A percentile compares a stretch with the other conserved stretches of the same genome.
These are phyloP conservation scores for Kazachstania sp. DNA, from an alignment of 1,139 yeast species.

Conservation along the genomic window DNA sequence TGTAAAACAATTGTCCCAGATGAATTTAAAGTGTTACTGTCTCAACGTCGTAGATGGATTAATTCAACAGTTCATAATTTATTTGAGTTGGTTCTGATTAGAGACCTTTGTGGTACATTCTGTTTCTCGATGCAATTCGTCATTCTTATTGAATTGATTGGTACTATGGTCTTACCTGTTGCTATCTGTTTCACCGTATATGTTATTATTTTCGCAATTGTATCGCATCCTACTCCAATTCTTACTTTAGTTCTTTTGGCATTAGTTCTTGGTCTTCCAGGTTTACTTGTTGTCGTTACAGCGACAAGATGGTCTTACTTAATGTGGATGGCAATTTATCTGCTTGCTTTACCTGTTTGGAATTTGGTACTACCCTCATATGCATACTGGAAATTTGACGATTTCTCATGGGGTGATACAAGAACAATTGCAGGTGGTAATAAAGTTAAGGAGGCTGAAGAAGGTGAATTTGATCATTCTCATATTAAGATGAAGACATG, in stretches of 20 bases:
- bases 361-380: conserved; percentile 83
- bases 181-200: conserved; percentile 82
- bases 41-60: conserved; percentile 98
- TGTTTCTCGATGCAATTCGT: conserved; percentile 97
- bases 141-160: conserved; percentile 76
- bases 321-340: conserved; percentile 73
- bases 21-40: conserved; percentile 65
- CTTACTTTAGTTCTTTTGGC: conserved; percentile 73
- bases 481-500: conserved; percentile 85
- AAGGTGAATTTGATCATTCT: conserved; percentile 82
- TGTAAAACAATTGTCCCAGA: conserved; percentile 95
- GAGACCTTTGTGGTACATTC: conserved; percentile 92
- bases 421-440: conserved; percentile 69
- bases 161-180: conserved; percentile 87
- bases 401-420: conserved; percentile 98
- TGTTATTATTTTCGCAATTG: conserved; percentile 67
- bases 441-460: conserved; percentile 53
- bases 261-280: conserved; percentile 84
- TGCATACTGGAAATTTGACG: conserved; percentile 96
- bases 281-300: conserved; percentile 76
- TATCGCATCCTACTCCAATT: conserved; percentile 71
- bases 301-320: conserved; percentile 72
- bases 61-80: conserved; percentile 94
- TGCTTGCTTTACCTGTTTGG: conserved; percentile 87
- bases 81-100: conserved; percentile 80